These are phyloP conservation scores for Lichenothelia convexa DNA, from an alignment of 495 filamentous ascomycete species.

Conservation along the genomic window DNA sequence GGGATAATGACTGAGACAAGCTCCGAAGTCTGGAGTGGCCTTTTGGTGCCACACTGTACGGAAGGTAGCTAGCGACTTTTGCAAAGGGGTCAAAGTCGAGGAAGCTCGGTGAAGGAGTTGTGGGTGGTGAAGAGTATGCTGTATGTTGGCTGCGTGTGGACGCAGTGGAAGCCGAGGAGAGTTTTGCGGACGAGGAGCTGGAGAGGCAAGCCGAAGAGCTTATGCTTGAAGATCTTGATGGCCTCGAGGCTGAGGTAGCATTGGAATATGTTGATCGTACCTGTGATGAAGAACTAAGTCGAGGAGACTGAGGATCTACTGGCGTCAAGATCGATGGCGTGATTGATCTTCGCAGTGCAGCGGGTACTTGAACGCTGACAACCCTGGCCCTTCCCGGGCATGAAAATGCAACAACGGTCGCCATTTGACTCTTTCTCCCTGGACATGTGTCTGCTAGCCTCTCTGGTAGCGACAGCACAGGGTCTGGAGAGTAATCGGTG, in stretches of 20 bases:
- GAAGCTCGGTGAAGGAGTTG: too few relatives aligned
- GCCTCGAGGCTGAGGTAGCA: not conserved
- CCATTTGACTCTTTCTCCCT: conserved; percentile 5
- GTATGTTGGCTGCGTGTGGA: too few relatives aligned
- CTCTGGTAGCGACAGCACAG: not conserved
- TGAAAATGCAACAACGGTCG: conserved; percentile 7
- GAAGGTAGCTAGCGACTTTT: not conserved
- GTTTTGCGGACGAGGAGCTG: too few relatives aligned
- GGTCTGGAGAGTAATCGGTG: conserved; percentile 2
- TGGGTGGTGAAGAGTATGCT: too few relatives aligned
- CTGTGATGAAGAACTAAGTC: too few relatives aligned
- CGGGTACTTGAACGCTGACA: conserved; percentile 5
- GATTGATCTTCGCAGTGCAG: conserved; percentile 1
- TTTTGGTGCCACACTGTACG: not conserved
- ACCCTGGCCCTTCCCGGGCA: conserved; percentile 8
- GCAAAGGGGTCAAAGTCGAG: too few relatives aligned
- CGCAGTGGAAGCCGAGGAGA: too few relatives aligned
- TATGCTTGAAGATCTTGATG: not conserved
- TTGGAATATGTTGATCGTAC: not conserved
- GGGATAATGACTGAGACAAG: conserved; percentile 2
- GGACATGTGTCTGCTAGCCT: conserved; percentile 3
- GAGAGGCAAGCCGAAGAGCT: not conserved
- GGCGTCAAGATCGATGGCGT: conserved; percentile 1
- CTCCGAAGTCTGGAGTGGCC: conserved; percentile 5
- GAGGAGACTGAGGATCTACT: conserved; percentile 2